Evolutionary conservation across 345 rosid species (phyloP).

Genomic region (Pseudoturritis turrita): DNA sequence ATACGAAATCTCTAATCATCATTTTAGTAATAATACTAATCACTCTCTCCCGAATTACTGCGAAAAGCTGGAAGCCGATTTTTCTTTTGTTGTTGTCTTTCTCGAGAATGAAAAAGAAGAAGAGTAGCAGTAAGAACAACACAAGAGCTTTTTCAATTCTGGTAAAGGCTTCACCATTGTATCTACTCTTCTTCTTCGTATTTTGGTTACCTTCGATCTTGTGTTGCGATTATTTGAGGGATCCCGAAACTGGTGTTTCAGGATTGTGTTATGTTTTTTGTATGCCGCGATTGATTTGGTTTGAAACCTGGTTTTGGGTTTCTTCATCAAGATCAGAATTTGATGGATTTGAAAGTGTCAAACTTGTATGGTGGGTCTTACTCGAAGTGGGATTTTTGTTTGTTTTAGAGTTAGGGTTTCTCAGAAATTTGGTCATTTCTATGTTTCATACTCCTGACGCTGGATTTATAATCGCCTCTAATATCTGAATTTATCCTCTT

Average conservation of each 20-base stretch:
- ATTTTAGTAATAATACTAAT: neutral
- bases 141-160: neutral
- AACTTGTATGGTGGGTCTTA: conserved; percentile 15
- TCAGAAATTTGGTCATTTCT: neutral
- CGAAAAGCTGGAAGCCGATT: conserved; percentile 14
- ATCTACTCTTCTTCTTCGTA: neutral
- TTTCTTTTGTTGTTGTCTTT: neutral
- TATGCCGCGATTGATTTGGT: neutral
- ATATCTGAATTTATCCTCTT: neutral
- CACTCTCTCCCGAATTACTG: conserved; percentile 16
- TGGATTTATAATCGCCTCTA: neutral
- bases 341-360: conserved; percentile 17
- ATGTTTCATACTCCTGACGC: neutral
- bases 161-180: conserved; percentile 5
- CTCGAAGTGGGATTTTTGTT: neutral
- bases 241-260: neutral
- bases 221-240: neutral
- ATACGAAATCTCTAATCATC: conserved; percentile 1
- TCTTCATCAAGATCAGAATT: neutral
- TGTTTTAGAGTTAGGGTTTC: neutral
- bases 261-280: neutral
- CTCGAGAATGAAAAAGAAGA: neutral
- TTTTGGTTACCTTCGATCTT: neutral
- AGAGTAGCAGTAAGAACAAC: neutral
- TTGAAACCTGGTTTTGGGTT: neutral